A percentile compares a stretch with the other conserved stretches of the same genome.
phyloP scores from a whole-genome alignment of 225 moss, liverwort and hornwort species.

The Marchantia paleacea region DNA sequence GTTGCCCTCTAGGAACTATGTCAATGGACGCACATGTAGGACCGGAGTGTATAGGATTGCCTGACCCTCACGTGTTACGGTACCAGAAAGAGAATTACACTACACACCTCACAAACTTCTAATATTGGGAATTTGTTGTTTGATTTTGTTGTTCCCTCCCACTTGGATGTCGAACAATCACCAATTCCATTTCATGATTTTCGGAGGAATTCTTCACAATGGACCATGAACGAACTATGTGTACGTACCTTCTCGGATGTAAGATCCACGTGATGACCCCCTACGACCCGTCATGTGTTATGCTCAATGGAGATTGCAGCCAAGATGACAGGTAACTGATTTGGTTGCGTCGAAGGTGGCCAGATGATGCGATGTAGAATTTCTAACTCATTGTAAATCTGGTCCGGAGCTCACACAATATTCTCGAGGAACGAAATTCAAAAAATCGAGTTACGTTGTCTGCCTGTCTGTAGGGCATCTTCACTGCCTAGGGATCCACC shows the following conservation, averaged over 20 bases:
- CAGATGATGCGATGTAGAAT: neutral
- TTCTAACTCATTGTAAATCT: neutral
- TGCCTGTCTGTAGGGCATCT: constrained; percentile 8
- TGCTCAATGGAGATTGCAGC: neutral
- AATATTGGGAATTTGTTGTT: no score
- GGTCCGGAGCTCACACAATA: neutral
- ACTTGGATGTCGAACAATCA: neutral
- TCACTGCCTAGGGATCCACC: neutral
- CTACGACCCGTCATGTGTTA: neutral
- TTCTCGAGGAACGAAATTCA: neutral
- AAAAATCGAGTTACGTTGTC: neutral
- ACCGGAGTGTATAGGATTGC: neutral
- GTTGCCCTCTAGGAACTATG: neutral
- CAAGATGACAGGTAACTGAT: neutral
- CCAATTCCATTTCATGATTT: neutral
- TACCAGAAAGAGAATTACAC: neutral
- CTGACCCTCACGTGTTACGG: neutral
- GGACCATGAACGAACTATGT: neutral
- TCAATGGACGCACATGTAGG: neutral
- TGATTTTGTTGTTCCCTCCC: neutral
- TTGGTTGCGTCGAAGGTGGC: neutral
- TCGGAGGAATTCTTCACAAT: no score
- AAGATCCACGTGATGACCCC: neutral
- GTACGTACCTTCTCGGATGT: neutral
- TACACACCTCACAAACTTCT: neutral